These are phyloP conservation scores for Silene latifolia DNA, from an alignment of 148 eudicot species.

Conservation along the genomic window DNA sequence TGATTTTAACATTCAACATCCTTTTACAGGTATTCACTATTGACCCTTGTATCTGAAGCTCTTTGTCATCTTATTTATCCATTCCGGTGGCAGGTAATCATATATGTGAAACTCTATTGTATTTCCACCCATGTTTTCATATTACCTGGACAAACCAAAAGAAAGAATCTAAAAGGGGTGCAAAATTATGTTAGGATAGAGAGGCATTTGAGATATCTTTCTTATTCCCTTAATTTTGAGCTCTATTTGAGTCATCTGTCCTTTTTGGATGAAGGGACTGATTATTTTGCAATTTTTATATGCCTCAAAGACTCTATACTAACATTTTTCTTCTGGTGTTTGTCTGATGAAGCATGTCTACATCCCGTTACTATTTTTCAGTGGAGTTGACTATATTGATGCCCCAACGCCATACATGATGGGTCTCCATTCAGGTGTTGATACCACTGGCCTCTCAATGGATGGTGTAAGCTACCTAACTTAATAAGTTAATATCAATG, in stretches of 20 bases:
- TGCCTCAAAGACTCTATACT: constrained; percentile 1
- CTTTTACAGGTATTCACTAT: constrained; percentile 73
- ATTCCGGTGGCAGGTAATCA: constrained; percentile 75
- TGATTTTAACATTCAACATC: background rate
- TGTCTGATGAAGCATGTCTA: constrained; percentile 93
- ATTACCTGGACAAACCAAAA: background rate
- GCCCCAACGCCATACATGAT: constrained; percentile 99
- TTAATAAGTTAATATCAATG: background rate
- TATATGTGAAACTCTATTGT: constrained; percentile 1
- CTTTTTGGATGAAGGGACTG: background rate
- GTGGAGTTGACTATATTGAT: constrained; percentile 99
- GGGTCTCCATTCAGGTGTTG: constrained; percentile 99
- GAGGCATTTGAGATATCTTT: background rate
- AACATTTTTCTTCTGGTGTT: constrained; percentile 43
- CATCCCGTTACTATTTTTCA: constrained; percentile 99
- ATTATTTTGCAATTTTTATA: background rate
- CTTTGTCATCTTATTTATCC: constrained; percentile 66
- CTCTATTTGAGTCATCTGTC: background rate
- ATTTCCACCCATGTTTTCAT: background rate
- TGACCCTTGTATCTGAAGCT: constrained; percentile 93
- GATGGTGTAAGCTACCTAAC: constrained; percentile 76
- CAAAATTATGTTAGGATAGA: background rate
- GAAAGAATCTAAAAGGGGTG: background rate
- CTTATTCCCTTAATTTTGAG: background rate
- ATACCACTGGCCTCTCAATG: constrained; percentile 84